Evolutionary conservation across 2,329 filamentous ascomycete genomes (phyloP).

Genomic region (Aspergillus persii): DNA sequence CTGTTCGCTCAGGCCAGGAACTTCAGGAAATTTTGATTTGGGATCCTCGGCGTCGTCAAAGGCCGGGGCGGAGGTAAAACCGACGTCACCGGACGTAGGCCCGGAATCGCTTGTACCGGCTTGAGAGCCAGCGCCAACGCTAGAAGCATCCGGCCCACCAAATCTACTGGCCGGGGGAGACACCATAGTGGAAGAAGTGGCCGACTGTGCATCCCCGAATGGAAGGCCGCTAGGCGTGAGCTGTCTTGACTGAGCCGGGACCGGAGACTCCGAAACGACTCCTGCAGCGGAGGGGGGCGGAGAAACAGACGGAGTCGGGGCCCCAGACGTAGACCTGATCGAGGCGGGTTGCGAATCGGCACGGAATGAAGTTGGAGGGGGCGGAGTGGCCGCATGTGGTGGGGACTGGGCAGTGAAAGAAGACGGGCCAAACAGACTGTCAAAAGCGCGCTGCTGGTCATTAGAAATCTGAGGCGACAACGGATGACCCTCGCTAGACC

Average conservation of each 20-base stretch:
- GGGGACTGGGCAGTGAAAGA: conserved; percentile 51
- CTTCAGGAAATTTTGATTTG: conserved; percentile 20
- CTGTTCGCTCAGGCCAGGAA: conserved; percentile 18
- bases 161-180: conserved; percentile 69
- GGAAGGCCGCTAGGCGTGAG: conserved; percentile 75
- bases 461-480: conserved; percentile 44
- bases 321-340: conserved; percentile 46
- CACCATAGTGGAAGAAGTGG: conserved; percentile 74
- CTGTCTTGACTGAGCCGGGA: conserved; percentile 71
- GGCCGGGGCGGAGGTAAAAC: conserved; percentile 24
- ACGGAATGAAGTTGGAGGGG: conserved; percentile 61
- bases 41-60: conserved; percentile 33
- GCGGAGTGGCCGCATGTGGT: conserved; percentile 41
- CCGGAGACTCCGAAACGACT: conserved; percentile 44
- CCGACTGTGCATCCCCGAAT: conserved; percentile 65
- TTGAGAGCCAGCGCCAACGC: conserved; percentile 46
- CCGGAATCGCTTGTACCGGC: conserved; percentile 34
- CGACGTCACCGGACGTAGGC: conserved; percentile 23
- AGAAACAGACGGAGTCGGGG: conserved; percentile 62
- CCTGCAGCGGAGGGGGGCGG: conserved; percentile 49
- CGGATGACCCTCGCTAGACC: conserved; percentile 46
- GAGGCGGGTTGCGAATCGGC: conserved; percentile 47
- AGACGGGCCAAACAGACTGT: conserved; percentile 79
- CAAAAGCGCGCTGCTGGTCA: conserved; percentile 68
- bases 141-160: conserved; percentile 51